phyloP scores from a whole-genome alignment of 306 rosid genomes.

The Nissolia schottii region DNA sequence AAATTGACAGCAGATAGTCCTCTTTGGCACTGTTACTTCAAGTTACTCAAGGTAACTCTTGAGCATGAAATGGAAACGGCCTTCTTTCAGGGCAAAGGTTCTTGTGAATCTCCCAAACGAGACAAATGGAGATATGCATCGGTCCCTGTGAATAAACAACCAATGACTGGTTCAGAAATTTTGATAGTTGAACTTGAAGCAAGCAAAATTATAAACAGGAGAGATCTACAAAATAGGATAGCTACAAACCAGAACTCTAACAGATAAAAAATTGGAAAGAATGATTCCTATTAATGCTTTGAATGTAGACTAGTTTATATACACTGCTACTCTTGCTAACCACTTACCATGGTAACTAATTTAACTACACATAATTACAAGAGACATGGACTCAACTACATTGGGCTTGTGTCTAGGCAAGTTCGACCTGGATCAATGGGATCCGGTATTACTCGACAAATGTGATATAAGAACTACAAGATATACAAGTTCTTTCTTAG shows the following conservation, averaged over 20 bases:
- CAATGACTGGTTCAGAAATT: constrained; percentile 2
- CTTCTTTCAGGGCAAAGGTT: constrained; percentile 60
- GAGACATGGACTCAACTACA: too few species aligned
- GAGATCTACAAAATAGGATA: neutral
- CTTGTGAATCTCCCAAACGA: constrained; percentile 89
- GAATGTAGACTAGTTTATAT: too few species aligned
- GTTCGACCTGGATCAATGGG: too few species aligned
- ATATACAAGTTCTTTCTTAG: neutral
- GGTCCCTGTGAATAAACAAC: constrained; percentile 52
- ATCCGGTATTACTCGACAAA: too few species aligned
- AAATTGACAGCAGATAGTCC: constrained; percentile 25
- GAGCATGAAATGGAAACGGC: neutral
- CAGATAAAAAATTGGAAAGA: too few species aligned
- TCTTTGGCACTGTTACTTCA: constrained; percentile 1
- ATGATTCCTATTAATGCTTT: too few species aligned
- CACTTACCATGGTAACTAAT: too few species aligned
- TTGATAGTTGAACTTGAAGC: neutral
- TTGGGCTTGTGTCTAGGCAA: too few species aligned
- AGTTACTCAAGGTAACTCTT: neutral
- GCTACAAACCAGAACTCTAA: neutral
- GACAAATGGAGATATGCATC: constrained; percentile 94
- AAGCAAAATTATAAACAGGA: neutral
- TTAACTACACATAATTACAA: too few species aligned
- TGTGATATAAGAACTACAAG: neutral
- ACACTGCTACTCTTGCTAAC: too few species aligned